Evolutionary conservation across 257 asterid genomes (phyloP).

Genomic region (Perilla frutescens): DNA sequence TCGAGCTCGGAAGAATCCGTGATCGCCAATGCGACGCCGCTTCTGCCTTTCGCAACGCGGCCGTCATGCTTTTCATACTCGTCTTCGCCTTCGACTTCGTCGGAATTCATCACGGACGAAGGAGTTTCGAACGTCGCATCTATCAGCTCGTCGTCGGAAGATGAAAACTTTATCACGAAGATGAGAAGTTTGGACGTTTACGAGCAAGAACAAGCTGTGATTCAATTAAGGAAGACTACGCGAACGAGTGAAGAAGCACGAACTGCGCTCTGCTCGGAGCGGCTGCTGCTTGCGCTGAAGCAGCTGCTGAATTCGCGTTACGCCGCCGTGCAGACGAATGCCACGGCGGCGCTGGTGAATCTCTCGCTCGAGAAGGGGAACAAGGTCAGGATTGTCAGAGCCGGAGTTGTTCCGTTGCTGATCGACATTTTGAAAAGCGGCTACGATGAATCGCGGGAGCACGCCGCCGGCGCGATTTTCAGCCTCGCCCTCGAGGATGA

Average conservation of each 20-base stretch:
- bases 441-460: slow-evolving; percentile 77
- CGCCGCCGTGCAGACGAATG: slow-evolving; percentile 69
- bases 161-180: slow-evolving; percentile 44
- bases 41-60: slow-evolving; percentile 68
- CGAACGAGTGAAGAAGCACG: slow-evolving; percentile 64
- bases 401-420: slow-evolving; percentile 71
- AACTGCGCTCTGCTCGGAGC: slow-evolving; percentile 62
- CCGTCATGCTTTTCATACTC: slow-evolving; percentile 76
- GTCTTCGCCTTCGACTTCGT: slow-evolving; percentile 75
- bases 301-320: slow-evolving; percentile 65
- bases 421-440: slow-evolving; percentile 76
- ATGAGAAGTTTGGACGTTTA: slow-evolving; percentile 62
- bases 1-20: slow-evolving; percentile 94
- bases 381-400: slow-evolving; percentile 74
- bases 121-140: slow-evolving; percentile 34
- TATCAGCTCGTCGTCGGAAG: slow-evolving; percentile 42
- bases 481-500: slow-evolving; percentile 78
- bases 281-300: slow-evolving; percentile 66
- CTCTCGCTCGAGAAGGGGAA: slow-evolving; percentile 74
- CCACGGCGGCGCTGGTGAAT: slow-evolving; percentile 86
- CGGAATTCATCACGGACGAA: slow-evolving; percentile 59
- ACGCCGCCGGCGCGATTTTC: slow-evolving; percentile 92
- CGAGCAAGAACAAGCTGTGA: slow-evolving; percentile 83
- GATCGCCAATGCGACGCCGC: slow-evolving; percentile 68
- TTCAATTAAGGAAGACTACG: slow-evolving; percentile 71